These are phyloP conservation scores for Coccomyxa subellipsoidea DNA, from an alignment of 163 green algal genomes.

Conservation along the genomic window DNA sequence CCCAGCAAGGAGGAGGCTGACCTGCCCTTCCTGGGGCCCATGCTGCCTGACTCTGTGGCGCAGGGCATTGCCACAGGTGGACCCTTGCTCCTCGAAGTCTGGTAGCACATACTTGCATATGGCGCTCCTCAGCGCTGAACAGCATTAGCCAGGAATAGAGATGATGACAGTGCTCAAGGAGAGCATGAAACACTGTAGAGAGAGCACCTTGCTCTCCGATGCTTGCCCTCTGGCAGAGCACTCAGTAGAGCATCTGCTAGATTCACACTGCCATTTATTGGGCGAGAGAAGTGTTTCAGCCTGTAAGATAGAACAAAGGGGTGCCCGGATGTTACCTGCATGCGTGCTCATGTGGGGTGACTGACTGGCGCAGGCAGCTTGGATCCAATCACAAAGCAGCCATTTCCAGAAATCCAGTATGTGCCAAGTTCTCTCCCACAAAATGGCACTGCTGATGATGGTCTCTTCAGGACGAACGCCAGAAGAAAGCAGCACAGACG, in stretches of 20 bases:
- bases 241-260: no score
- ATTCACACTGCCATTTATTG: no score
- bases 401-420: conserved; percentile 34
- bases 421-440: not conserved
- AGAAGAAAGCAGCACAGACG: not conserved
- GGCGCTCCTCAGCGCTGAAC: no score
- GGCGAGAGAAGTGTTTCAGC: no score
- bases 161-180: no score
- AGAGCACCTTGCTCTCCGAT: no score
- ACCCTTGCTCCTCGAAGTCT: not conserved
- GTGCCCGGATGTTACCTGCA: no score
- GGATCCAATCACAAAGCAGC: conserved; percentile 54
- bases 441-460: not conserved
- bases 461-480: not conserved
- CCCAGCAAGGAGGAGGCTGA: conserved; percentile 9
- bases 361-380: conserved; percentile 45
- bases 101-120: no score
- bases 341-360: not conserved
- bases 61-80: conserved; percentile 54
- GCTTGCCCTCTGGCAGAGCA: no score
- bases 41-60: conserved; percentile 46
- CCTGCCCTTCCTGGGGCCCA: conserved; percentile 65
- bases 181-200: no score
- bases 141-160: no score
- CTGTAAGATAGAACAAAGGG: no score